phyloP scores from a whole-genome alignment of 495 filamentous ascomycete species.

The Talaromyces liani region DNA sequence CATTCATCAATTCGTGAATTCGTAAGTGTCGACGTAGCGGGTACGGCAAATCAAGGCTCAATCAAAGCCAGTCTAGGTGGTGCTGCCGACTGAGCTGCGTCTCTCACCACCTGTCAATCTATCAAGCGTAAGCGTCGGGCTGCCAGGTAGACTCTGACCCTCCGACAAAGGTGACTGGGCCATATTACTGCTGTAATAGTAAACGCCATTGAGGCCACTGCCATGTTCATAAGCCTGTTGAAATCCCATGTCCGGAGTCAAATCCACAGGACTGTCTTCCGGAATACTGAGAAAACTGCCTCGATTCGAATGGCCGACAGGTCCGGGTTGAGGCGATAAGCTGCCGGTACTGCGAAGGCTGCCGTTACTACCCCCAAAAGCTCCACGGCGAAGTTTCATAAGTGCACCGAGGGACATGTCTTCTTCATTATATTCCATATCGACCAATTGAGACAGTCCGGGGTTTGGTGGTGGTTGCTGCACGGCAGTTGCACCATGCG shows the following conservation, averaged over 20 bases:
- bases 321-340: constrained; percentile 32
- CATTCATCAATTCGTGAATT: constrained; percentile 1
- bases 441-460: constrained; percentile 63
- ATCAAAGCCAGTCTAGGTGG: background rate
- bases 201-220: constrained; percentile 3
- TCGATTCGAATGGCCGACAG: constrained; percentile 22
- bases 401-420: constrained; percentile 65
- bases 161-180: constrained; percentile 22
- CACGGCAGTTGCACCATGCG: constrained; percentile 39
- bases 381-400: constrained; percentile 61
- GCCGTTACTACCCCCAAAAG: constrained; percentile 75
- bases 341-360: constrained; percentile 62
- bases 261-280: constrained; percentile 25
- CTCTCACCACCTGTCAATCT: background rate
- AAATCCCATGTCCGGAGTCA: constrained; percentile 10
- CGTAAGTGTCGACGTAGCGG: background rate
- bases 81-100: background rate
- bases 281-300: constrained; percentile 29
- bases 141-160: constrained; percentile 5
- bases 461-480: constrained; percentile 40
- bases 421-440: constrained; percentile 60
- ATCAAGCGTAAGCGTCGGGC: constrained; percentile 16
- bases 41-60: background rate
- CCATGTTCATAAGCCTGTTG: background rate
- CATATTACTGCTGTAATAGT: constrained; percentile 22